Evolutionary conservation across 2,329 filamentous ascomycete species (phyloP), one percentile per base, ranked within the genome.

Genomic region (Diplodia seriata): DNA sequence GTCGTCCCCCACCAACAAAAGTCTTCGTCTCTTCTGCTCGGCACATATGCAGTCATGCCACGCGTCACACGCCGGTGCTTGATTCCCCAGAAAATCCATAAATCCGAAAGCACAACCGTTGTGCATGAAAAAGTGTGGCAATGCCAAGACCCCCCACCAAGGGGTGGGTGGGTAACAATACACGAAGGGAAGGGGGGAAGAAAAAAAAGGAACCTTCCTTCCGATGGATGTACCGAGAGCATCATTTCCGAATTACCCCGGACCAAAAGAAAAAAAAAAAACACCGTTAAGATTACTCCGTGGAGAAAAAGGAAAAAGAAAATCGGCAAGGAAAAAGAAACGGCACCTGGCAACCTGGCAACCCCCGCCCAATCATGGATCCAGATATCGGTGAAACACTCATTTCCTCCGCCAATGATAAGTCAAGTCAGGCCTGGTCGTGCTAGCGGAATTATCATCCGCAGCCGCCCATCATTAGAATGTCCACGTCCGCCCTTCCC

Each of bases 401-500:
- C 43, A n/a, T 47, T 47, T 47, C 43, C 43, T 38, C 43, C 43
- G 43, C 43, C 43, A 47, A 47, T 47, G 43, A 47, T 20, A 20
- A 11, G 8, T 20, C 43, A 47, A 20, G 43, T 4, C n/a, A 47
- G 15, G 18, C 43, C n/a, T 47, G 43, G 9, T 43, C 14, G n/a
- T 47, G 43, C 43, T 47, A 20, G 18, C 43, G 43, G 43, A n/a
- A 47, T 47, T 4, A 47, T 47, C 18, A 47, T 47, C 18, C 43
- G 18, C n/a, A 20, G 43, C 43, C 43, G 43, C 43, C 43, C 43
- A n/a, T n/a, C 6, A 20, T 47, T 11, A 47, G 20, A 20, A 12
- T 47, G 18, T 47, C 18, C 43, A 47, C 43, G 9, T 47, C n/a
- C n/a, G 43, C n/a, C 43, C n/a, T 47, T 47, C 43, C 43, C 43